Evolutionary conservation across 2,329 filamentous ascomycete species (phyloP).

Genomic region (Stemphylium lycopersici): DNA sequence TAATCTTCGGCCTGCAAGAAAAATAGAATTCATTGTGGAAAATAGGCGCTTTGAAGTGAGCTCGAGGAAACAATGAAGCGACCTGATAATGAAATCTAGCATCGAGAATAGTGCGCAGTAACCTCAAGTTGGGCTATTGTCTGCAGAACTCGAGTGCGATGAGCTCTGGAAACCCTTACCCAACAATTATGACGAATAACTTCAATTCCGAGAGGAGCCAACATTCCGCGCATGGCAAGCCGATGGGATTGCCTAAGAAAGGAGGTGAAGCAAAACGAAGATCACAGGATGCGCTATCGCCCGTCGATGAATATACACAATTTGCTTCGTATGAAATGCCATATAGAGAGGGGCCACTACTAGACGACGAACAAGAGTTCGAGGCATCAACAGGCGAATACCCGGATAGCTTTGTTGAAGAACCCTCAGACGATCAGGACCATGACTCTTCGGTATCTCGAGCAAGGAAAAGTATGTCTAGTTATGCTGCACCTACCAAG

Average conservation of each 20-base stretch:
- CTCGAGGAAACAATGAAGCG: not conserved
- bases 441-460: not conserved
- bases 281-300: not conserved
- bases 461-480: not conserved
- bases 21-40: not conserved
- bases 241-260: not conserved
- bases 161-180: not conserved
- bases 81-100: not conserved
- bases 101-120: not conserved
- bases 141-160: too few relatives aligned
- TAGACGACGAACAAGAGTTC: not conserved
- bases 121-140: not conserved
- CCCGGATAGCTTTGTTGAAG: not conserved
- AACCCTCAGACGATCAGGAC: not conserved
- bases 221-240: not conserved
- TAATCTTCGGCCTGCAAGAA: too few relatives aligned
- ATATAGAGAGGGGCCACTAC: not conserved
- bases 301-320: not conserved
- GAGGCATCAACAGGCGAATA: too few relatives aligned
- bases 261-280: not conserved
- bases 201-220: not conserved
- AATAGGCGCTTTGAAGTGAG: not conserved
- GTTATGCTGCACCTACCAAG: constrained; percentile 5
- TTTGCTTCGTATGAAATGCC: not conserved
- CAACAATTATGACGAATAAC: not conserved